Conservation (phyloP, 176 grass and related monocot genomes). For the Chrysopogon serrulatus region DNA sequence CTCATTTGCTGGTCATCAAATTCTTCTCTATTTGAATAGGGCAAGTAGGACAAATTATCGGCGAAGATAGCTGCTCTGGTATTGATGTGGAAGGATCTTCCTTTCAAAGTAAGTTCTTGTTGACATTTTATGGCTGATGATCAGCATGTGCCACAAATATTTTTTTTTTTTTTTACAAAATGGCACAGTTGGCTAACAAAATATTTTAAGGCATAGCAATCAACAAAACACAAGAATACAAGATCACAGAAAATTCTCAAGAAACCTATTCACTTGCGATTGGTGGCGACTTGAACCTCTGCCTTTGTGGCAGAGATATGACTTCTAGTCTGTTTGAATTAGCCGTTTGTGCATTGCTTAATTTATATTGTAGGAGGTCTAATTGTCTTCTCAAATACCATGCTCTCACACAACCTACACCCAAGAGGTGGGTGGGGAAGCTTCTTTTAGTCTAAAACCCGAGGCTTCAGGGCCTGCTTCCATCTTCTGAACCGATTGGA, state of each 20-base stretch:
- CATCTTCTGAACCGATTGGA: not conserved
- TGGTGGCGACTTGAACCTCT: not conserved
- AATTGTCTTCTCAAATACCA: not conserved
- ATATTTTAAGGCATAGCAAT: not conserved
- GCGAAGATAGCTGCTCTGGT: slow-evolving; percentile 26
- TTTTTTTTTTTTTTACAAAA: not conserved
- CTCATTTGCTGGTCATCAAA: slow-evolving; percentile 3
- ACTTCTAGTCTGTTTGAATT: not conserved
- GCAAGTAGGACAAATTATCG: slow-evolving; percentile 25
- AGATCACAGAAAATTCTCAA: not conserved
- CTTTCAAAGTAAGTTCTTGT: slow-evolving; percentile 50
- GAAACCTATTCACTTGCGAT: not conserved
- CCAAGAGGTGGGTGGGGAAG: not conserved
- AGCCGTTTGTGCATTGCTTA: not conserved
- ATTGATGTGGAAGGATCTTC: slow-evolving; percentile 29
- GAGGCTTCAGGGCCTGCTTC: not conserved
- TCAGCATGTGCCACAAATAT: not conserved
- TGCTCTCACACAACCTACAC: not conserved
- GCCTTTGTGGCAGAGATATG: not conserved
- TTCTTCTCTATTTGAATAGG: slow-evolving; percentile 33
- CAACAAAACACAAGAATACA: not conserved
- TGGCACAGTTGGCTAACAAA: not conserved
- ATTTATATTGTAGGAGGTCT: not conserved
- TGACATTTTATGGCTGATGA: not conserved
- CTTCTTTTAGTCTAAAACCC: not conserved